phyloP scores from a whole-genome alignment of 345 rosid species.

The Raphanus raphanistrum region DNA sequence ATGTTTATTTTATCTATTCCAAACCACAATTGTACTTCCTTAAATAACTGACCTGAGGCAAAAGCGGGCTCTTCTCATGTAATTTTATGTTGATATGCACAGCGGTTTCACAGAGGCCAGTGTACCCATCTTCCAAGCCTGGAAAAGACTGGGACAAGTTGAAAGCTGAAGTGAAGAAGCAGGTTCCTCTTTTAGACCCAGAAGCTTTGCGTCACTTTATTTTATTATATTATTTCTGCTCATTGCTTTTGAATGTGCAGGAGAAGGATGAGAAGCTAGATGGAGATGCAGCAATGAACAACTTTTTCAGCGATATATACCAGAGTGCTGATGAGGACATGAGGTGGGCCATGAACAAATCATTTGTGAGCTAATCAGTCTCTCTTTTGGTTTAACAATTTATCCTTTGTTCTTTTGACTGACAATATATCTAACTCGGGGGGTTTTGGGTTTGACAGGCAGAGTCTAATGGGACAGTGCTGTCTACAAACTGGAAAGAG shows the following conservation, averaged over 20 bases:
- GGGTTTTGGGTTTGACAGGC: neutral
- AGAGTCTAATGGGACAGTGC: neutral
- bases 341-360: conserved; percentile 81
- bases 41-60: neutral
- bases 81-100: conserved; percentile 15
- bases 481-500: neutral
- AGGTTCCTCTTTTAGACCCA: conserved; percentile 41
- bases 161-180: conserved; percentile 71
- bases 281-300: conserved; percentile 77
- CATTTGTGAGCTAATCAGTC: conserved; percentile 54
- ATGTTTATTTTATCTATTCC: neutral
- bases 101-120: conserved; percentile 56
- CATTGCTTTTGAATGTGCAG: conserved; percentile 36
- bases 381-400: neutral
- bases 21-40: neutral
- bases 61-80: neutral
- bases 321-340: conserved; percentile 63
- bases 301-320: conserved; percentile 66
- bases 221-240: neutral
- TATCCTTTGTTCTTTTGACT: neutral
- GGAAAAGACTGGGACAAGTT: conserved; percentile 75
- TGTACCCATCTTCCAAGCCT: conserved; percentile 71
- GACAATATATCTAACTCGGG: neutral
- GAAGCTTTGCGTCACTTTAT: neutral
- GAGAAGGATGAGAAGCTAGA: conserved; percentile 81